Evolutionary conservation across 169 alveolate genomes (phyloP), one percentile per base, ranked within the genome.

Genomic region (Fabrea salina): DNA sequence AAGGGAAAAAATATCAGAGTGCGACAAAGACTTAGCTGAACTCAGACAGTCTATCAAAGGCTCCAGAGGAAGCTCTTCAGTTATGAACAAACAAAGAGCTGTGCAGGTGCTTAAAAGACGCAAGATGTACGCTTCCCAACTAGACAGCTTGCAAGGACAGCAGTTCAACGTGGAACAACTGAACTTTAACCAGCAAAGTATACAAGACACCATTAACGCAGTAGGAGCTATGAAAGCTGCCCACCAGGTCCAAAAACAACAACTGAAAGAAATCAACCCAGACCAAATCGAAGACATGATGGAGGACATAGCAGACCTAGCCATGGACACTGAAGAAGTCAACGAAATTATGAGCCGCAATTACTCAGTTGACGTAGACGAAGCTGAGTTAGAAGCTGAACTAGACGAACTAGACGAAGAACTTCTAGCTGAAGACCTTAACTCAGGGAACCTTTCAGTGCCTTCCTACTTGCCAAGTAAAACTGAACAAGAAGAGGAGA

Each of bases 291-390:
- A 67, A 32, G 4, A 67, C 16, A 44, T 67, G 59, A 67, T 67
- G 78, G 78, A 67, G 22, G 78, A 67, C 22, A 67, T 67, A 59
- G 61, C n/a, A 19, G 78, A 67, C 44, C 0, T 67, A 41, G 44
- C 44, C 61, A 11, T 67, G 61, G 78, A 67, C 27, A 43, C 56
- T 37, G 78, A 67, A 67, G 78, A 67, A 67, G 44, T 67, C 40
- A 67, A 67, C 44, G 78, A 67, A n/a, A 4, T 39, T 19, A 67
- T 67, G 78, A 67, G 59, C 37, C n/a, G 78, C 19, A 67, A 67
- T 67, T 41, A 43, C n/a, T 56, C 61, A n/a, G 19, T 16, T 44
- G 78, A 67, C 8, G 32, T 67, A 16, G 78, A 67, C 44, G 78
- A 67, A 67, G 33, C 30, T 8, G 78, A 67, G 37, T 59, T 67